A percentile compares a stretch with the other conserved stretches of the same genome.
These are phyloP conservation scores for Xerocomus nothofagi DNA, from an alignment of 1,284 basidiomycete species.

Conservation along the genomic window DNA sequence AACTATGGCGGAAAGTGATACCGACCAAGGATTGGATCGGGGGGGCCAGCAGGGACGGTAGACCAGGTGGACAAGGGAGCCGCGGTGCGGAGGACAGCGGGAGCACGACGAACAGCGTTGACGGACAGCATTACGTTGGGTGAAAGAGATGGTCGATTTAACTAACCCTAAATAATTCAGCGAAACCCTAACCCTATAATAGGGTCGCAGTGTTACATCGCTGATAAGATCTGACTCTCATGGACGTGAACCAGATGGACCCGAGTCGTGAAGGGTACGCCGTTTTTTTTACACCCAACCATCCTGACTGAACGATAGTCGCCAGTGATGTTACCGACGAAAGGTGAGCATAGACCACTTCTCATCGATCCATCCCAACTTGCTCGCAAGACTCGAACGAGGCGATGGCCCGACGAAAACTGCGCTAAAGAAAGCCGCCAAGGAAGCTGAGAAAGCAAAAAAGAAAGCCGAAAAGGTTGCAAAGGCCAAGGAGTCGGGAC, in stretches of 20 bases:
- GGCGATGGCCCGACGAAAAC: slow-evolving; percentile 73
- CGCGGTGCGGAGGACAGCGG: slow-evolving; percentile 35
- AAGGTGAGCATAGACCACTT: slow-evolving; percentile 8
- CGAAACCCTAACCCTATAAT: slow-evolving; percentile 19
- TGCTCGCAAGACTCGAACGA: slow-evolving; percentile 30
- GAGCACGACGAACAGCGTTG: slow-evolving; percentile 46
- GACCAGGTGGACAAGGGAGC: slow-evolving; percentile 76
- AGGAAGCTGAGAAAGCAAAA: slow-evolving; percentile 90
- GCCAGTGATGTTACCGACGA: slow-evolving; percentile 18
- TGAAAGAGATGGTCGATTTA: slow-evolving; percentile 9
- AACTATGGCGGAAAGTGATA: neutral
- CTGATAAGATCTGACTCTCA: slow-evolving; percentile 27
- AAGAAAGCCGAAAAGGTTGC: slow-evolving; percentile 86
- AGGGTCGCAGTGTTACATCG: slow-evolving; percentile 3
- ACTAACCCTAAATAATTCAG: neutral
- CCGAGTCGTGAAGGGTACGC: slow-evolving; percentile 13
- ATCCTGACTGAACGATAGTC: neutral
- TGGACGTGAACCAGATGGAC: slow-evolving; percentile 2
- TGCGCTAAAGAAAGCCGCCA: slow-evolving; percentile 91
- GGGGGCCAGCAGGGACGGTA: slow-evolving; percentile 83
- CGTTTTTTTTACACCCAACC: neutral
- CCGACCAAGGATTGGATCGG: slow-evolving; percentile 89
- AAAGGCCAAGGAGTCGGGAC: slow-evolving; percentile 66
- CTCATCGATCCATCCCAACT: slow-evolving; percentile 1
- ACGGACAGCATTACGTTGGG: slow-evolving; percentile 43